Conservation (phyloP, 768 basidiomycete species). For the Lactarius deliciosus region DNA sequence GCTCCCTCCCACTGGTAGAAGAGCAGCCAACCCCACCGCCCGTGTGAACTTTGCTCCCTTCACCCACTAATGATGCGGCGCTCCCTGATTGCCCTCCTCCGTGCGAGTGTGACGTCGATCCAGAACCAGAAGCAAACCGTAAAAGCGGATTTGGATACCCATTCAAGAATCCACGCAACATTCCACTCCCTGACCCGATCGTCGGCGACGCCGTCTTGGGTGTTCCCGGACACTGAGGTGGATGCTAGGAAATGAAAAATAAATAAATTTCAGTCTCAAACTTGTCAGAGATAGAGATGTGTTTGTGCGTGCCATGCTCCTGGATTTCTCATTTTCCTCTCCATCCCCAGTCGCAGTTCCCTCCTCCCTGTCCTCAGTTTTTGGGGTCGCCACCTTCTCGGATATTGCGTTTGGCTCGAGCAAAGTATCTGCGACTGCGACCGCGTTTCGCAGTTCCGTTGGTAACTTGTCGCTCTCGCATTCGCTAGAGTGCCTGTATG, state of each 20-base stretch:
- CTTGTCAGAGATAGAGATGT: neutral
- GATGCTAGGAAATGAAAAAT: conserved; percentile 5
- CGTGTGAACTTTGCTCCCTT: conserved; percentile 12
- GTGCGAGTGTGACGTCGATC: conserved; percentile 21
- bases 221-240: conserved; percentile 30
- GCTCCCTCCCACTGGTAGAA: conserved; percentile 8
- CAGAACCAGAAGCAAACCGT: conserved; percentile 44
- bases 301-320: conserved; percentile 20
- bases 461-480: conserved; percentile 60
- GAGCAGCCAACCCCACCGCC: neutral
- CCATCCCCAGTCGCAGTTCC: conserved; percentile 3
- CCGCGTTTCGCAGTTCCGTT: conserved; percentile 56
- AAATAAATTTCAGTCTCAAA: neutral
- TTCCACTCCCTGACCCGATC: conserved; percentile 38
- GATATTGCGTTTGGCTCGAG: conserved; percentile 43
- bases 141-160: conserved; percentile 58
- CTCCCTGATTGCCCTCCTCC: conserved; percentile 18
- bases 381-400: conserved; percentile 21
- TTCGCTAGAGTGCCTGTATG: conserved; percentile 43
- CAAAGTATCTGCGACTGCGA: conserved; percentile 60
- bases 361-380: conserved; percentile 30
- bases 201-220: conserved; percentile 31
- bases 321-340: conserved; percentile 24
- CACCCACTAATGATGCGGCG: conserved; percentile 22
- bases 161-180: conserved; percentile 58